Conservation (phyloP, 306 rosid species). For the Erythrophleum fordii region DNA sequence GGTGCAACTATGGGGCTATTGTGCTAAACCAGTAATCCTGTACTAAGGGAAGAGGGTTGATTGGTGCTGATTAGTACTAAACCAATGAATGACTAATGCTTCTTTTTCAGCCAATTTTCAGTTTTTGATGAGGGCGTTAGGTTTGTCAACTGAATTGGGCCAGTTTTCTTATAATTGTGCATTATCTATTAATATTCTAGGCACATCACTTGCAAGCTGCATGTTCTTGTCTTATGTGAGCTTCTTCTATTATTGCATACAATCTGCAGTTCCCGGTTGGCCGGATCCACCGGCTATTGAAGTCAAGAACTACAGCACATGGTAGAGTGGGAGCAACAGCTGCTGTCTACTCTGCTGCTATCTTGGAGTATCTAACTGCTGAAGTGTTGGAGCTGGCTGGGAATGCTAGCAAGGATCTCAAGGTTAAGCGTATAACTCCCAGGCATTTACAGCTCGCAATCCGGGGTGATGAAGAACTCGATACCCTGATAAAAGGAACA, state of each 20-base stretch:
- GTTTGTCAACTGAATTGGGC: constrained; percentile 5
- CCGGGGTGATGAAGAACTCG: constrained; percentile 80
- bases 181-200: neutral
- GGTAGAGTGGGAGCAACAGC: constrained; percentile 87
- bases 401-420: constrained; percentile 79
- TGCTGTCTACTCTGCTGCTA: constrained; percentile 82
- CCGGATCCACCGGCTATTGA: constrained; percentile 72
- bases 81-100: neutral
- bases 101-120: neutral
- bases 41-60: neutral
- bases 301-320: constrained; percentile 66
- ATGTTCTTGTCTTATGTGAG: constrained; percentile 18
- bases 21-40: neutral
- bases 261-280: constrained; percentile 77
- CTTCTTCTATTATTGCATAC: constrained; percentile 7
- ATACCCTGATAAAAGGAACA: constrained; percentile 75
- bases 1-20: neutral
- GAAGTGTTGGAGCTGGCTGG: constrained; percentile 83
- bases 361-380: constrained; percentile 79
- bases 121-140: neutral
- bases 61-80: neutral
- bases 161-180: constrained; percentile 10
- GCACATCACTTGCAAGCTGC: neutral
- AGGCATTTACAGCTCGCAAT: constrained; percentile 83
- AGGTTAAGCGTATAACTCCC: constrained; percentile 77